Conservation (phyloP, 108 stramenopile genomes). For the Fragilaria crotonensis region DNA sequence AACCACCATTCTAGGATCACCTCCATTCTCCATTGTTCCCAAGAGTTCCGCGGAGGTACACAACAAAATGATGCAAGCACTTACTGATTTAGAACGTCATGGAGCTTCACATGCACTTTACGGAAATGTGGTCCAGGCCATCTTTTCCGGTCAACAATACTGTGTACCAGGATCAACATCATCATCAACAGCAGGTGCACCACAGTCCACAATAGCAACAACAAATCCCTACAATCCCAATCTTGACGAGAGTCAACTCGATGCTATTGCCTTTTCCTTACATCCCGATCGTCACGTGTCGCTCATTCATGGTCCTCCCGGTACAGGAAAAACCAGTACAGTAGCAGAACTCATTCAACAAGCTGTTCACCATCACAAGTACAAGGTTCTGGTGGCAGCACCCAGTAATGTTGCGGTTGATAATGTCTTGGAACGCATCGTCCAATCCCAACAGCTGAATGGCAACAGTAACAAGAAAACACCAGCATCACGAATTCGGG, state of each 20-base stretch:
- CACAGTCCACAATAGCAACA: background rate
- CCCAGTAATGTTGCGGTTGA: slow-evolving; percentile 99
- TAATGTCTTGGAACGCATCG: slow-evolving; percentile 89
- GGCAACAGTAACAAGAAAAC: slow-evolving; percentile 7
- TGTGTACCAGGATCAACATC: background rate
- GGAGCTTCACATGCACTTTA: slow-evolving; percentile 60
- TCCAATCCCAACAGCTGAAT: slow-evolving; percentile 10
- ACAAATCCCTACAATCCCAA: slow-evolving; percentile 22
- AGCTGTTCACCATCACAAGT: slow-evolving; percentile 51
- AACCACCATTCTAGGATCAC: slow-evolving; percentile 18
- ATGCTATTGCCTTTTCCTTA: slow-evolving; percentile 71
- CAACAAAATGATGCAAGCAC: slow-evolving; percentile 44
- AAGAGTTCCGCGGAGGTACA: slow-evolving; percentile 70
- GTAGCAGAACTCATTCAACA: slow-evolving; percentile 87
- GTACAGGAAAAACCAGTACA: slow-evolving; percentile 80
- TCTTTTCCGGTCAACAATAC: slow-evolving; percentile 30
- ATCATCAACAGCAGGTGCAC: background rate
- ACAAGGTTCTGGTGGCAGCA: slow-evolving; percentile 90
- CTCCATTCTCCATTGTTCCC: slow-evolving; percentile 62
- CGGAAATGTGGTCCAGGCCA: slow-evolving; percentile 50
- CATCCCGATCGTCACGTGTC: slow-evolving; percentile 38
- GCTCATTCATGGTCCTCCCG: slow-evolving; percentile 85
- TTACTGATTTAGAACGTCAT: slow-evolving; percentile 56
- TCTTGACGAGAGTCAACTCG: slow-evolving; percentile 67
- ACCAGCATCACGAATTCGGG: slow-evolving; percentile 33